Percentiles rank a stretch among this genome's conserved stretches.
These are phyloP conservation scores for Pythium phragmitis DNA, from an alignment of 352 stramenopile species.

Conservation along the genomic window DNA sequence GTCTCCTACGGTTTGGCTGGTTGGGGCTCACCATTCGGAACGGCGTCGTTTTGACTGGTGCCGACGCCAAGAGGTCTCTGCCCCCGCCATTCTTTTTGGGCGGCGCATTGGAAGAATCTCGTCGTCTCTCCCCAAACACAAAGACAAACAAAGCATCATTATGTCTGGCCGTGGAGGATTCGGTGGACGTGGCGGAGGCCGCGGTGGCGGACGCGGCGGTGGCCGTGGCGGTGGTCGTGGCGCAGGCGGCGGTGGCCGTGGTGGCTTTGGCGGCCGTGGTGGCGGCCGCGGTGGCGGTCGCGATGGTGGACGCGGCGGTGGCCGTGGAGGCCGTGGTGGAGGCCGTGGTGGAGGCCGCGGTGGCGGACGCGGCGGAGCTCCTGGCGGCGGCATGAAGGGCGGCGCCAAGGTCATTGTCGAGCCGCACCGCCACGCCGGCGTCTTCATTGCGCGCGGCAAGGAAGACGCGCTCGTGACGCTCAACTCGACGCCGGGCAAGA, in stretches of 20 bases:
- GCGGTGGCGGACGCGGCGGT: too few species aligned
- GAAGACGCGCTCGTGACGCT: slow-evolving; percentile 99
- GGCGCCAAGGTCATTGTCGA: slow-evolving; percentile 97
- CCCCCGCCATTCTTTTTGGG: neutral
- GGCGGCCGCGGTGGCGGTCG: slow-evolving; percentile 14
- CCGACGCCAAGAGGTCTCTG: slow-evolving; percentile 11
- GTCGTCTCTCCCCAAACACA: neutral
- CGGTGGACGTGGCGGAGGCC: slow-evolving; percentile 1
- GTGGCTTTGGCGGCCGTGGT: slow-evolving; percentile 2
- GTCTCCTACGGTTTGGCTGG: slow-evolving; percentile 18
- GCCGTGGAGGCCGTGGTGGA: slow-evolving; percentile 40
- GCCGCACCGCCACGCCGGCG: slow-evolving; percentile 97
- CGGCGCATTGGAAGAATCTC: neutral
- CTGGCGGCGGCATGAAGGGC: slow-evolving; percentile 87
- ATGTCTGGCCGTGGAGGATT: slow-evolving; percentile 30
- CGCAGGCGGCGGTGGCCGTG: neutral
- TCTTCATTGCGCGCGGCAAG: slow-evolving; percentile 99
- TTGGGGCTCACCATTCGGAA: slow-evolving; percentile 8
- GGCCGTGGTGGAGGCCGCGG: slow-evolving; percentile 48
- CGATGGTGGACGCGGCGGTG: slow-evolving; percentile 40
- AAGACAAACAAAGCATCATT: neutral
- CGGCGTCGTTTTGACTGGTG: slow-evolving; percentile 11
- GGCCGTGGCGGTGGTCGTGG: slow-evolving; percentile 7
- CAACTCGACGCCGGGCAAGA: slow-evolving; percentile 98
- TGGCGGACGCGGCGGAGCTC: slow-evolving; percentile 42